These are phyloP conservation scores for Corylus americana DNA, from an alignment of 306 rosid genomes.

Conservation along the genomic window DNA sequence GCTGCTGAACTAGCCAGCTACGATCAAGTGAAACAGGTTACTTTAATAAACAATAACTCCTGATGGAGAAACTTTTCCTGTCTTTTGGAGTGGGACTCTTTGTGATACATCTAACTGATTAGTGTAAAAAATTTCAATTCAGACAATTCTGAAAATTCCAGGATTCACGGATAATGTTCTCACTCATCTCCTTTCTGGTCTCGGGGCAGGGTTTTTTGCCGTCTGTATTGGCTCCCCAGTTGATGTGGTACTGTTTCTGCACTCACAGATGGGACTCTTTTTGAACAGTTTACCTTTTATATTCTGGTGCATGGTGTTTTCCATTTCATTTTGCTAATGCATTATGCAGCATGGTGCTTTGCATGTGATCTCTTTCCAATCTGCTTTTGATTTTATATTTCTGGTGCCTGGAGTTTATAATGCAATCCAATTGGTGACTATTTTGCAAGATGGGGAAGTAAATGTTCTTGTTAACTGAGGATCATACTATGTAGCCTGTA, in stretches of 20 bases:
- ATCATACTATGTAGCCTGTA: slow-evolving; percentile 1
- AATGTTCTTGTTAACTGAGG: slow-evolving; percentile 3
- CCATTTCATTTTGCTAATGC: not conserved
- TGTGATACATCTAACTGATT: not conserved
- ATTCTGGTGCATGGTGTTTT: not conserved
- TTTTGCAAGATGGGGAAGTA: not conserved
- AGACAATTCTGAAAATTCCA: slow-evolving; percentile 93
- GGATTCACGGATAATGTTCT: slow-evolving; percentile 85
- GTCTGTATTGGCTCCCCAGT: slow-evolving; percentile 98
- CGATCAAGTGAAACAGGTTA: slow-evolving; percentile 94
- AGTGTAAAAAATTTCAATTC: slow-evolving; percentile 30
- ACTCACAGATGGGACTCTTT: not conserved
- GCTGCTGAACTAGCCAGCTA: slow-evolving; percentile 99
- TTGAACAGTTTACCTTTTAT: not conserved
- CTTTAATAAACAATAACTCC: slow-evolving; percentile 1
- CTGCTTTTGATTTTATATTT: not conserved
- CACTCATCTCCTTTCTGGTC: slow-evolving; percentile 90
- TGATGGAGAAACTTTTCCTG: not conserved
- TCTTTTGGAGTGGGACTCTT: slow-evolving; percentile 22
- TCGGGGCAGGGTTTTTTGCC: slow-evolving; percentile 95
- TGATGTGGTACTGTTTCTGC: slow-evolving; percentile 76
- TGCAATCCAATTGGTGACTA: not conserved
- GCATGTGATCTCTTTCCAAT: not conserved
- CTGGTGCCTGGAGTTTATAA: not conserved
- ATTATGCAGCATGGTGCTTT: not conserved